Evolutionary conservation across 805 yeast species (phyloP), one percentile per base, ranked within the genome.

Genomic region (Debaryomyces castellii): DNA sequence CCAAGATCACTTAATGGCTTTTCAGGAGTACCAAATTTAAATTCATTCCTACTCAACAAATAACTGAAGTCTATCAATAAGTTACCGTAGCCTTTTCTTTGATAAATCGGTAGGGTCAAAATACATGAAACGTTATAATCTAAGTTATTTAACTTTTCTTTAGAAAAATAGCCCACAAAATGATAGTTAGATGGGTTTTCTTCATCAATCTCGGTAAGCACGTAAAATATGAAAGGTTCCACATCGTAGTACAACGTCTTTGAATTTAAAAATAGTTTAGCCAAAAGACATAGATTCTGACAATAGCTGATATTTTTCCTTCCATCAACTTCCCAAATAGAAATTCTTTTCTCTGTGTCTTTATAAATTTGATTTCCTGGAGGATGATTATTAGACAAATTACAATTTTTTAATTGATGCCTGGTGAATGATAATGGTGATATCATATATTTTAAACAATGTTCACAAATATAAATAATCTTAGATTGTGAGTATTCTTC

Each of bases 241-340:
- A 92, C 98, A 58, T 94, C 98, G 60, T 89, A 89, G 60, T 90
- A 91, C 42, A 94, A 71, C 0, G 97, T 89, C 60, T 94, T 94
- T 2, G 97, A 89, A 63, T 91, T 89, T 42, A 94, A 73, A 58
- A 91, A 94, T 48, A 90, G 67, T 62, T 92, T 94, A 2, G 97
- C 96, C 52, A 94, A 64, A 36, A 92, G 71, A 69, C 99, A 94
- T 45, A 94, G 66, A 60, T 89, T 90, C 61, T 90, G 97, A 64
- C 97, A 90, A 59, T 86, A 92, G 42, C 78, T 76, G 12, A 84
- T 83, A 56, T 87, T 83, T 50, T 86, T 87, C 28, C 95, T 72
- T 0, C 99, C 99, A 59, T 94, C 98, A 16, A 51, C 75, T 62
- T 44, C 81, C 82, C 77, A 73, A 17, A 73, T 57, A 5, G 70